phyloP scores from a whole-genome alignment of 805 yeast genomes.

The Phaffomyces opuntiae region DNA sequence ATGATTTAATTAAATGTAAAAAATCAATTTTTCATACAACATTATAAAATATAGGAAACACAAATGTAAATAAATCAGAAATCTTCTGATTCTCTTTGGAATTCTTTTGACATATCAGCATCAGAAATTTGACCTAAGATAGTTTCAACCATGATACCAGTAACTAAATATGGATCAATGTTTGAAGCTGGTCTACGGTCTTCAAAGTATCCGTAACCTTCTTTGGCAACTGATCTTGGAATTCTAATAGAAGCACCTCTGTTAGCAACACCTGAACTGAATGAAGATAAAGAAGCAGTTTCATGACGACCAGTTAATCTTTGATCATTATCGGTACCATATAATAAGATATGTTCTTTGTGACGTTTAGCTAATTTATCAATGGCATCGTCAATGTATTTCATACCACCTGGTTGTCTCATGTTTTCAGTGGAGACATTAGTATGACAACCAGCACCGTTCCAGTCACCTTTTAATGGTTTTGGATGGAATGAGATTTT shows the following conservation, averaged over 20 bases:
- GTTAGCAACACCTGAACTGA: conserved; percentile 98
- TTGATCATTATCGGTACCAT: conserved; percentile 91
- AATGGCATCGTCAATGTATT: conserved; percentile 85
- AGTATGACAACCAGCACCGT: conserved; percentile 99
- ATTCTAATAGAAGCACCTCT: conserved; percentile 99
- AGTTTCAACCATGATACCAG: conserved; percentile 97
- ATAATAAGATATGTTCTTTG: conserved; percentile 88
- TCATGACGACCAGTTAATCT: conserved; percentile 98
- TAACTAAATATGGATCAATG: conserved; percentile 97
- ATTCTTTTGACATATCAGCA: conserved; percentile 91
- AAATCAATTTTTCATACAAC: neutral
- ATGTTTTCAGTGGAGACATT: conserved; percentile 88
- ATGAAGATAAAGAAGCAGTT: conserved; percentile 88
- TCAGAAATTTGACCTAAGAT: conserved; percentile 91
- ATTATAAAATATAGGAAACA: neutral
- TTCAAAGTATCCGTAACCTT: conserved; percentile 97
- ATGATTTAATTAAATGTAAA: neutral
- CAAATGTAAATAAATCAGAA: neutral
- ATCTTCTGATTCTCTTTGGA: conserved; percentile 56
- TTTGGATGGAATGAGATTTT: conserved; percentile 99
- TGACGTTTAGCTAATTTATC: conserved; percentile 94
- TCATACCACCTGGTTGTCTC: conserved; percentile 97
- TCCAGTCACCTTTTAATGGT: conserved; percentile 98
- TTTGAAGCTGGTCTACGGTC: conserved; percentile 99
- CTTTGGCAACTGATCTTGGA: conserved; percentile 97